Evolutionary conservation across 208 protist species (phyloP).

Genomic region (Leishmania aethiopica): DNA sequence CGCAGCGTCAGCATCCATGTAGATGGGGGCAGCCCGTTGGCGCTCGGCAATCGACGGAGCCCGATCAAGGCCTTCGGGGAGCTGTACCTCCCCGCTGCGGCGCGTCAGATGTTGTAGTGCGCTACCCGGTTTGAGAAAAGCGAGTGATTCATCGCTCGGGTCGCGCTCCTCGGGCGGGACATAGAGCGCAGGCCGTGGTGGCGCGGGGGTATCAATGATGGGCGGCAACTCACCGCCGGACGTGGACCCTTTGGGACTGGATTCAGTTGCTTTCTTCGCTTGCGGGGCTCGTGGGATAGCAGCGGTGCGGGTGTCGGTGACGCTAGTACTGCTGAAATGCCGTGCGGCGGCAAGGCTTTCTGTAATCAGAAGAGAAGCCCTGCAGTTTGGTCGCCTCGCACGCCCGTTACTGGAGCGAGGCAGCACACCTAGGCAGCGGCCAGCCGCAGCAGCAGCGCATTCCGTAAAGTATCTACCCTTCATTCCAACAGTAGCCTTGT

Average conservation of each 20-base stretch:
- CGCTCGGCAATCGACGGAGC: conserved; percentile 49
- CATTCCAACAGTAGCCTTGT: not conserved
- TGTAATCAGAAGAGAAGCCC: not conserved
- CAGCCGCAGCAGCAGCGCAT: not conserved
- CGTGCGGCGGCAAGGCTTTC: not conserved
- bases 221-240: not conserved
- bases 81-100: conserved; percentile 9
- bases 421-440: not conserved
- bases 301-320: not conserved
- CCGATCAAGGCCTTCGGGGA: conserved; percentile 34
- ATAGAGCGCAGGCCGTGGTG: conserved; percentile 72
- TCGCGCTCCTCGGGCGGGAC: conserved; percentile 72
- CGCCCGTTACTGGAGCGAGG: not conserved
- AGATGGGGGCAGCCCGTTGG: conserved; percentile 14
- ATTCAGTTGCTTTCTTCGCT: not conserved
- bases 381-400: not conserved
- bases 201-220: conserved; percentile 44
- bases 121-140: conserved; percentile 52
- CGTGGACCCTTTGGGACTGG: not conserved
- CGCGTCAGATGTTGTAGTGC: conserved; percentile 32
- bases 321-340: not conserved
- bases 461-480: not conserved
- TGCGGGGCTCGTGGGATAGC: not conserved
- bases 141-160: conserved; percentile 61
- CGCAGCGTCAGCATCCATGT: conserved; percentile 61